A percentile compares a stretch with the other conserved stretches of the same genome.
Evolutionary conservation across 495 filamentous ascomycete genomes (phyloP).

Genomic region (Ascobolus immersus): DNA sequence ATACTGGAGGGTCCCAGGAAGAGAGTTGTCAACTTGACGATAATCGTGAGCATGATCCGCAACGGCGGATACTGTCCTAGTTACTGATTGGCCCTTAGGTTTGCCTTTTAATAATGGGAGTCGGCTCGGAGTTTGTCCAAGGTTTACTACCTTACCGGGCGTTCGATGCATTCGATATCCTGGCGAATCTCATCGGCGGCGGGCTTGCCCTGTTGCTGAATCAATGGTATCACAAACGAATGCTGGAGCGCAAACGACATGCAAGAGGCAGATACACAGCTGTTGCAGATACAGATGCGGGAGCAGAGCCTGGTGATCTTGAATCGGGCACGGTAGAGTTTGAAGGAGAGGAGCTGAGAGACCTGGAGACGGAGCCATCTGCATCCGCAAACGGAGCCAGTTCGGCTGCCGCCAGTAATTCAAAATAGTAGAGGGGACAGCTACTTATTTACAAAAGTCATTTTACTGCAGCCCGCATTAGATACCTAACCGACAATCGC

Average conservation of each 20-base stretch:
- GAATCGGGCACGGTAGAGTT: neutral
- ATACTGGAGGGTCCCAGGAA: slow-evolving; percentile 72
- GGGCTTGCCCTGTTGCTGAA: slow-evolving; percentile 43
- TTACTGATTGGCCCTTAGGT: too few relatives aligned
- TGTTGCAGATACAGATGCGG: slow-evolving; percentile 25
- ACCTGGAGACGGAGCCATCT: slow-evolving; percentile 24
- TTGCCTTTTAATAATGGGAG: too few relatives aligned
- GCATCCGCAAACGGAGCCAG: too few relatives aligned
- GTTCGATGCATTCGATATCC: slow-evolving; percentile 66
- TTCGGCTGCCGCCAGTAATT: too few relatives aligned
- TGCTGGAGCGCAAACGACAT: slow-evolving; percentile 69
- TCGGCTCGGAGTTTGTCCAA: slow-evolving; percentile 74
- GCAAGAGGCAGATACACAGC: slow-evolving; percentile 37
- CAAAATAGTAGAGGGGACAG: too few relatives aligned
- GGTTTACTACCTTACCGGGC: slow-evolving; percentile 45
- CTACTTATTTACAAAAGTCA: too few relatives aligned
- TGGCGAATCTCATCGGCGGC: slow-evolving; percentile 70
- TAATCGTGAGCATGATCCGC: slow-evolving; percentile 29
- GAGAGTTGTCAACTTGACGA: slow-evolving; percentile 56
- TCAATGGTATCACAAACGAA: slow-evolving; percentile 78
- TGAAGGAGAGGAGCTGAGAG: slow-evolving; percentile 17
- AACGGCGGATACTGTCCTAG: too few relatives aligned
- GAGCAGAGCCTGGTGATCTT: slow-evolving; percentile 3
- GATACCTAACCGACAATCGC: too few relatives aligned
- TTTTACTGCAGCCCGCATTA: too few relatives aligned